Conservation (phyloP, 2,329 filamentous ascomycete species). For the Aspergillus pseudoviridinutans region DNA sequence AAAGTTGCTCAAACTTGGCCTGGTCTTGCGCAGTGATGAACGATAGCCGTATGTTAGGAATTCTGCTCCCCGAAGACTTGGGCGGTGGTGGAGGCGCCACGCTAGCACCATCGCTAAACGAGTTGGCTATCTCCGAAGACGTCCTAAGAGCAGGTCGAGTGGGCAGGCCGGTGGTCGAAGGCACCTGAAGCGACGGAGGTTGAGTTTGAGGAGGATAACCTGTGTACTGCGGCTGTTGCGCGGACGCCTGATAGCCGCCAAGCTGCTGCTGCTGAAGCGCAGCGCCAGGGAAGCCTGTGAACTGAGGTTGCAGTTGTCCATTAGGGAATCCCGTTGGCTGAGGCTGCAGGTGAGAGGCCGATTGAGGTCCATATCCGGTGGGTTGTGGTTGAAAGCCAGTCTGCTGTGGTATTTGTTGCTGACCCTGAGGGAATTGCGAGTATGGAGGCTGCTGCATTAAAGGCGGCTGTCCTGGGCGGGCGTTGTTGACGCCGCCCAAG, state of each 20-base stretch:
- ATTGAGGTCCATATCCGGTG: slow-evolving; percentile 53
- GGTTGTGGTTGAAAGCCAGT: slow-evolving; percentile 54
- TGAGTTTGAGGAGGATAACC: slow-evolving; percentile 49
- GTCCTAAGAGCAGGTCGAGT: slow-evolving; percentile 57
- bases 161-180: slow-evolving; percentile 44
- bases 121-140: slow-evolving; percentile 61
- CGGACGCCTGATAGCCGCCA: slow-evolving; percentile 39
- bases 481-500: slow-evolving; percentile 72
- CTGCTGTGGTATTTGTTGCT: slow-evolving; percentile 50
- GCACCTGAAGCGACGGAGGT: slow-evolving; percentile 34
- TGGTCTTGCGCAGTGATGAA: slow-evolving; percentile 96
- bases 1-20: slow-evolving; percentile 93
- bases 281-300: slow-evolving; percentile 46
- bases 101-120: slow-evolving; percentile 50
- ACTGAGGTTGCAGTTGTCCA: slow-evolving; percentile 44
- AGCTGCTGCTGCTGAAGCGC: slow-evolving; percentile 45
- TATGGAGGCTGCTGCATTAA: slow-evolving; percentile 50
- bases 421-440: slow-evolving; percentile 36
- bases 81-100: slow-evolving; percentile 60
- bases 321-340: slow-evolving; percentile 65
- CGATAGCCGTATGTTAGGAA: slow-evolving; percentile 88
- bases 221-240: slow-evolving; percentile 59
- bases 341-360: slow-evolving; percentile 54
- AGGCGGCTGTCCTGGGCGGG: slow-evolving; percentile 63
- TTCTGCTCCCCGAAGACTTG: slow-evolving; percentile 60